Percentiles rank a stretch among this genome's conserved stretches.
These are phyloP conservation scores for Geotrichum restrictum DNA, from an alignment of 1,139 yeast genomes.

Conservation along the genomic window DNA sequence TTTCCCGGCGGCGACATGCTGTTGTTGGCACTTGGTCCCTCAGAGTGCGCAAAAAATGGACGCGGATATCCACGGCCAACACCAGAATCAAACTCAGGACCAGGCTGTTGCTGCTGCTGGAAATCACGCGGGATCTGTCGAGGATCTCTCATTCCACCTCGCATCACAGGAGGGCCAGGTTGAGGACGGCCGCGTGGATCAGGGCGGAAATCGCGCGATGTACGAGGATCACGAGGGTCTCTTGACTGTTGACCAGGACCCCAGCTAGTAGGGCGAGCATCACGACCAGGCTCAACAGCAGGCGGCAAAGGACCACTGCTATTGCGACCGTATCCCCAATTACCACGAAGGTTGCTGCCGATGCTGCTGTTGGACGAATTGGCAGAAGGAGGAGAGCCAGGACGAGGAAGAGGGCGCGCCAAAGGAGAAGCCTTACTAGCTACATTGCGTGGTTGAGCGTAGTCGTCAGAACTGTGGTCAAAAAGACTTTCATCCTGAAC, in stretches of 20 bases:
- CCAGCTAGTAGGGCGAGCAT: conserved; percentile 6
- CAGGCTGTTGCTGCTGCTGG: conserved; percentile 3
- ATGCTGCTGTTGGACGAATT: conserved; percentile 9
- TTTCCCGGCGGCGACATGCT: conserved; percentile 1
- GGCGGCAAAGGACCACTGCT: background rate
- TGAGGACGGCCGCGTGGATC: background rate
- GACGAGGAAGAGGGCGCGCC: conserved; percentile 1
- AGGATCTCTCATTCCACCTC: conserved; percentile 3
- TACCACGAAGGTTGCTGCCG: conserved; percentile 6
- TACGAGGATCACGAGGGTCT: conserved; percentile 1
- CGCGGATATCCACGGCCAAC: conserved; percentile 5
- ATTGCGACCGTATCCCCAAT: conserved; percentile 10
- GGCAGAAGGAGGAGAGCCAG: background rate
- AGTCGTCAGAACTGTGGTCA: conserved; percentile 9
- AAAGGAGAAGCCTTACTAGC: conserved; percentile 4
- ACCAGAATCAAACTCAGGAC: conserved; percentile 3
- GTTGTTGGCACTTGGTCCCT: background rate
- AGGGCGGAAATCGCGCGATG: background rate
- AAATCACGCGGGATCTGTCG: conserved; percentile 12
- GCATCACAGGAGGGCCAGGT: conserved; percentile 1
- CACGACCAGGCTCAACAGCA: background rate
- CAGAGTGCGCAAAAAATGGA: conserved; percentile 5
- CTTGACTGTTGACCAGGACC: background rate
- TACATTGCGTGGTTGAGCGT: background rate
- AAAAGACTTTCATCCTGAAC: conserved; percentile 14